phyloP scores from a whole-genome alignment of 2,329 filamentous ascomycete genomes.

The Colletotrichum ledebouriae region DNA sequence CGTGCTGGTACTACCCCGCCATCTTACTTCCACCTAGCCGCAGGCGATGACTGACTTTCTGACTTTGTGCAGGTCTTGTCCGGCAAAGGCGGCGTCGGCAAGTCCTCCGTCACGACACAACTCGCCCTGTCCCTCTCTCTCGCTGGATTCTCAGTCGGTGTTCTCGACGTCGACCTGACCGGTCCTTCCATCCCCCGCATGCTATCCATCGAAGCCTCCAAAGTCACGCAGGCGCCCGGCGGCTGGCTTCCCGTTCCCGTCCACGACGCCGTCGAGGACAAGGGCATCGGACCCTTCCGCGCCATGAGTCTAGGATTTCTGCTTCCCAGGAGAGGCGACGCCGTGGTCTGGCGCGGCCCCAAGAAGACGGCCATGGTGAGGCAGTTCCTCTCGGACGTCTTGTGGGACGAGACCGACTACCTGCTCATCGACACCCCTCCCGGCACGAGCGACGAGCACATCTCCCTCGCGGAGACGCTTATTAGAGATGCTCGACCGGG shows the following conservation, averaged over 20 bases:
- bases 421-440: conserved; percentile 96
- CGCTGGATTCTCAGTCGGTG: conserved; percentile 88
- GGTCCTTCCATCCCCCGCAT: conserved; percentile 97
- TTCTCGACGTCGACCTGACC: conserved; percentile 96
- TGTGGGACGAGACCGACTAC: conserved; percentile 91
- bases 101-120: conserved; percentile 97
- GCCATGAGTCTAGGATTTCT: conserved; percentile 97
- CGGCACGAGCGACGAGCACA: conserved; percentile 96
- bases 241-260: conserved; percentile 94
- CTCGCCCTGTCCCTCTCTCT: conserved; percentile 90
- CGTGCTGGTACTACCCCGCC: conserved; percentile 70
- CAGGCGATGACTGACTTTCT: conserved; percentile 6
- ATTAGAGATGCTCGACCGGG: conserved; percentile 72
- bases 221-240: conserved; percentile 90
- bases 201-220: conserved; percentile 88
- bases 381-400: conserved; percentile 92
- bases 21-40: conserved; percentile 3
- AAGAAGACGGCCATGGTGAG: conserved; percentile 99
- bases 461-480: conserved; percentile 90
- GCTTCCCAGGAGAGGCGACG: conserved; percentile 84
- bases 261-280: conserved; percentile 69
- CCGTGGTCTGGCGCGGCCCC: conserved; percentile 96
- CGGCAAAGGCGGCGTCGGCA: conserved; percentile 97
- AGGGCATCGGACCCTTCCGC: conserved; percentile 73
- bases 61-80: conserved; percentile 76